Conservation (phyloP, 1,284 basidiomycete species). For the Cryptococcus wingfieldii region DNA sequence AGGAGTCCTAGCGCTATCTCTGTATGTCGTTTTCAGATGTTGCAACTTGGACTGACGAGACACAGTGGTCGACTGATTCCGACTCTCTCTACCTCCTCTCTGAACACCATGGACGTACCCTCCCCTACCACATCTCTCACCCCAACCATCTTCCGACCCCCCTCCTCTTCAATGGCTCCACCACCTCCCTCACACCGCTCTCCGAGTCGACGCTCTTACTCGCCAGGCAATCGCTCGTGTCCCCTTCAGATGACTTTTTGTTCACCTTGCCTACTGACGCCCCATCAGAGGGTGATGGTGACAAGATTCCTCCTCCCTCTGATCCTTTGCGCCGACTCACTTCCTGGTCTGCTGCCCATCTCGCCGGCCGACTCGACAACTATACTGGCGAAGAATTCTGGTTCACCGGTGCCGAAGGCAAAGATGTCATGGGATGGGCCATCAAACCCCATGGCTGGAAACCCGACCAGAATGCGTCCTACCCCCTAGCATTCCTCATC, state of each 20-base stretch:
- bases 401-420: conserved; percentile 71
- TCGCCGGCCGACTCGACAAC: conserved; percentile 53
- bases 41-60: not conserved
- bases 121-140: conserved; percentile 43
- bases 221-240: conserved; percentile 20
- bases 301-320: conserved; percentile 36
- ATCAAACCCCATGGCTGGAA: conserved; percentile 70
- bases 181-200: conserved; percentile 25
- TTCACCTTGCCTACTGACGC: conserved; percentile 58
- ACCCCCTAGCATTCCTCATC: conserved; percentile 56
- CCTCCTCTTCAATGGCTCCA: conserved; percentile 35
- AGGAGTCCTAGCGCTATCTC: conserved; percentile 62
- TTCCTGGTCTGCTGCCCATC: conserved; percentile 40
- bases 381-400: conserved; percentile 73
- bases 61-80: conserved; percentile 68
- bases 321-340: conserved; percentile 63
- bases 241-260: conserved; percentile 25
- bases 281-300: conserved; percentile 38
- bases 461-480: conserved; percentile 61
- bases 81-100: conserved; percentile 66
- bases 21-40: conserved; percentile 47
- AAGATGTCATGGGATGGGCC: conserved; percentile 73
- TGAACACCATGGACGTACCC: conserved; percentile 60
- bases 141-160: conserved; percentile 38
- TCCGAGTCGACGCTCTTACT: conserved; percentile 20